Evolutionary conservation across 129 eudicot species (phyloP).

Genomic region (Helianthus tuberosus): DNA sequence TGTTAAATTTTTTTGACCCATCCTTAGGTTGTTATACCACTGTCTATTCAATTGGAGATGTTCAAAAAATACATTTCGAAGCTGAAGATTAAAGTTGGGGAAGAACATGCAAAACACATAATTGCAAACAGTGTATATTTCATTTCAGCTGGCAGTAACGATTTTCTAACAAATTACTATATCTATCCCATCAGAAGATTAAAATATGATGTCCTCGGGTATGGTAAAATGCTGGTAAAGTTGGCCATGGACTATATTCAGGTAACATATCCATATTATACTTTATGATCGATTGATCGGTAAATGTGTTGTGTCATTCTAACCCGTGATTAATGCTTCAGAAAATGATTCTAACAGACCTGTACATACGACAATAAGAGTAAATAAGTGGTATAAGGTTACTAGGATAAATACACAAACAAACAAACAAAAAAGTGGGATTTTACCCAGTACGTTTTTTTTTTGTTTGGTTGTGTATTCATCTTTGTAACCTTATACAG

Average conservation of each 20-base stretch:
- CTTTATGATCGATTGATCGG: neutral
- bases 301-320: too few relatives aligned
- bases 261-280: conserved; percentile 39
- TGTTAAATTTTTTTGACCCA: neutral
- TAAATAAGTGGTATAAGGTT: too few relatives aligned
- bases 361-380: too few relatives aligned
- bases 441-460: too few relatives aligned
- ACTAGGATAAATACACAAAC: too few relatives aligned
- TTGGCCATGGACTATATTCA: conserved; percentile 44
- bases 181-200: conserved; percentile 40
- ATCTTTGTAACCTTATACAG: too few relatives aligned
- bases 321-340: too few relatives aligned
- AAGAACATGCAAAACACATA: conserved; percentile 38
- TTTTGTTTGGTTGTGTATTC: too few relatives aligned
- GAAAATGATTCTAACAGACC: too few relatives aligned
- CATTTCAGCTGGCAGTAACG: conserved; percentile 59
- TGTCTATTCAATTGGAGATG: conserved; percentile 54
- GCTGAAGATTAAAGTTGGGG: conserved; percentile 53
- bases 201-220: conserved; percentile 44
- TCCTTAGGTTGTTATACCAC: conserved; percentile 54
- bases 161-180: conserved; percentile 67
- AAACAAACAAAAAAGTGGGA: too few relatives aligned
- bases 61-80: conserved; percentile 55
- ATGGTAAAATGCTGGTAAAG: conserved; percentile 44
- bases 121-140: conserved; percentile 42